phyloP scores from a whole-genome alignment of 805 yeast genomes.

The Pichia rugopelliculosa region DNA sequence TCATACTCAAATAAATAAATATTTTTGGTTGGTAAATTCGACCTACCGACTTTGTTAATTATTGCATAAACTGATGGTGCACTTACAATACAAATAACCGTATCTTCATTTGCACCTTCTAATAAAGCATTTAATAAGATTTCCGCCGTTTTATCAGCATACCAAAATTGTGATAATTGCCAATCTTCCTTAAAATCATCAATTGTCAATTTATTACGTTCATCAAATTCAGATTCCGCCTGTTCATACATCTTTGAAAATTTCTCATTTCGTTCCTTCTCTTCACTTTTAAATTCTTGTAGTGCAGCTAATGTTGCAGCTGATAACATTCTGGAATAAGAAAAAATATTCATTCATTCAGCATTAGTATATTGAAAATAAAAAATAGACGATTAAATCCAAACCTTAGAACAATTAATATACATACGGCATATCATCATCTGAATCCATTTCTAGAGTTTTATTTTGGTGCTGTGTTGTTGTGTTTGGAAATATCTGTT shows the following conservation, averaged over 20 bases:
- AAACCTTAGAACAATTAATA: too few relatives aligned
- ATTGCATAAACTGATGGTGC: conserved; percentile 94
- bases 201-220: conserved; percentile 34
- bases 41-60: conserved; percentile 44
- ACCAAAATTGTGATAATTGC: conserved; percentile 94
- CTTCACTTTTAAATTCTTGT: conserved; percentile 61
- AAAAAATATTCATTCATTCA: neutral
- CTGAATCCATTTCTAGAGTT: conserved; percentile 6
- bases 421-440: conserved; percentile 12
- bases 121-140: conserved; percentile 61
- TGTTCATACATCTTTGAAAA: conserved; percentile 46
- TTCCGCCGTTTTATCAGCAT: conserved; percentile 65
- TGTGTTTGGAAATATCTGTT: too few relatives aligned
- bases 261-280: conserved; percentile 45
- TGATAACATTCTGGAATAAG: conserved; percentile 32
- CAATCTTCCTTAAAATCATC: conserved; percentile 83
- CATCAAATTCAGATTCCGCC: conserved; percentile 52
- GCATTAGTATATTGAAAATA: neutral
- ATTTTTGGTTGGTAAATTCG: conserved; percentile 53
- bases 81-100: conserved; percentile 69
- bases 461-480: too few relatives aligned
- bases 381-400: too few relatives aligned
- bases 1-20: conserved; percentile 77
- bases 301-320: conserved; percentile 46
- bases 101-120: conserved; percentile 66